Evolutionary conservation across 148 eudicot genomes (phyloP).

Genomic region (Nepenthes gracilis): DNA sequence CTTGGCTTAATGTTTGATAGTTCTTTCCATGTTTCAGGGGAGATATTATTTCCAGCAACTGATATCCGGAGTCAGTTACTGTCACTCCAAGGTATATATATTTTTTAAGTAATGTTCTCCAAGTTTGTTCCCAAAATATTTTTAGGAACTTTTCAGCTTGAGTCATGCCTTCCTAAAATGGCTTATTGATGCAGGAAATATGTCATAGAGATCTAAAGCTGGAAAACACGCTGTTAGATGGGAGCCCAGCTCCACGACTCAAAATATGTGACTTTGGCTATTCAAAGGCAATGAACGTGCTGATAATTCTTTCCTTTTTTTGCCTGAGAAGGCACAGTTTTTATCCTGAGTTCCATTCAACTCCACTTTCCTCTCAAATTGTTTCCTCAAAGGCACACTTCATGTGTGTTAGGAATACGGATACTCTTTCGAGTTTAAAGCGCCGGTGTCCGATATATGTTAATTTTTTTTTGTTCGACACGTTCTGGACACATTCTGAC

Average conservation of each 20-base stretch:
- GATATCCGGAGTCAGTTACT: slow-evolving; percentile 59
- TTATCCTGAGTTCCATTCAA: too few species aligned
- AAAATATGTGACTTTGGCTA: slow-evolving; percentile 73
- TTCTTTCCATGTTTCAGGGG: slow-evolving; percentile 18
- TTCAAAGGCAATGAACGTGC: slow-evolving; percentile 35
- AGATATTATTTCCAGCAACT: slow-evolving; percentile 59
- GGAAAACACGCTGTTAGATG: slow-evolving; percentile 64
- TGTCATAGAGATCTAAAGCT: slow-evolving; percentile 66
- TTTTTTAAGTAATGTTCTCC: not conserved
- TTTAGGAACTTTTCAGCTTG: not conserved
- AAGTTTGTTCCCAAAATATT: not conserved
- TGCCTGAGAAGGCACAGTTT: too few species aligned
- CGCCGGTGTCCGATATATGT: too few species aligned
- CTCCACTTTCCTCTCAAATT: too few species aligned
- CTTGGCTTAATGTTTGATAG: not conserved
- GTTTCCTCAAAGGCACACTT: too few species aligned
- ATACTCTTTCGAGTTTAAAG: too few species aligned
- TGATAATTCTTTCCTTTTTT: too few species aligned
- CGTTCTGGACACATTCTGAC: too few species aligned
- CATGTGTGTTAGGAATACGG: too few species aligned
- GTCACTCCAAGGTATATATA: slow-evolving; percentile 40
- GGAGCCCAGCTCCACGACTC: slow-evolving; percentile 52
- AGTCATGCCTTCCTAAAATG: not conserved
- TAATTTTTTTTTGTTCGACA: too few species aligned
- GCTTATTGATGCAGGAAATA: slow-evolving; percentile 32